Conservation (phyloP, 1,284 basidiomycete genomes). For the Boletellus sp. region DNA sequence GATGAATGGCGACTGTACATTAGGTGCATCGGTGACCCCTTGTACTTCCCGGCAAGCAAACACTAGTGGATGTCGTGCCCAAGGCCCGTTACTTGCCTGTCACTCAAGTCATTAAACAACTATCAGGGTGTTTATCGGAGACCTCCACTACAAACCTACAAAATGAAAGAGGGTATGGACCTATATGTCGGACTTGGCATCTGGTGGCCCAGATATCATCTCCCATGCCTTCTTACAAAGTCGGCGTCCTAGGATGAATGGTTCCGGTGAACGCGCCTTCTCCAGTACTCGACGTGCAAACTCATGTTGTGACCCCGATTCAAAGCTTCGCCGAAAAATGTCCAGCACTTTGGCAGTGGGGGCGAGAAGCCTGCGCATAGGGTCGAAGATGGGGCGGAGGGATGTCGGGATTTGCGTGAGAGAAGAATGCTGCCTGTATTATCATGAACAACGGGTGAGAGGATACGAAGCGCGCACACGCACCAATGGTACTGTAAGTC, state of each 20-base stretch:
- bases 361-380: slow-evolving; percentile 45
- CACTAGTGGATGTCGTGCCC: too few species aligned
- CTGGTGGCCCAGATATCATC: slow-evolving; percentile 39
- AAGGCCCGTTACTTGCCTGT: too few species aligned
- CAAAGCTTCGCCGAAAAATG: slow-evolving; percentile 46
- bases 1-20: too few species aligned
- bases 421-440: slow-evolving; percentile 29
- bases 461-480: slow-evolving; percentile 3
- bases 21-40: too few species aligned
- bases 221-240: slow-evolving; percentile 46
- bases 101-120: too few species aligned
- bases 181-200: slow-evolving; percentile 25
- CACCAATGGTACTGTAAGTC: slow-evolving; percentile 25
- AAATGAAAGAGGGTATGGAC: slow-evolving; percentile 23
- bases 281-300: slow-evolving; percentile 52
- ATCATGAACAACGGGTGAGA: slow-evolving; percentile 4
- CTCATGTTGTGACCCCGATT: slow-evolving; percentile 48
- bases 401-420: slow-evolving; percentile 36
- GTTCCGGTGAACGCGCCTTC: slow-evolving; percentile 52
- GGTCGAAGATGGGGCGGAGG: slow-evolving; percentile 39
- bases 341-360: slow-evolving; percentile 47
- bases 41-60: too few species aligned
- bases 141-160: slow-evolving; percentile 5
- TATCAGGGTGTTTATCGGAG: too few species aligned
- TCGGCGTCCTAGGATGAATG: slow-evolving; percentile 48